Evolutionary conservation across 2,329 filamentous ascomycete species (phyloP).

Genomic region (Ophiocordyceps polyrhachis-furcata): DNA sequence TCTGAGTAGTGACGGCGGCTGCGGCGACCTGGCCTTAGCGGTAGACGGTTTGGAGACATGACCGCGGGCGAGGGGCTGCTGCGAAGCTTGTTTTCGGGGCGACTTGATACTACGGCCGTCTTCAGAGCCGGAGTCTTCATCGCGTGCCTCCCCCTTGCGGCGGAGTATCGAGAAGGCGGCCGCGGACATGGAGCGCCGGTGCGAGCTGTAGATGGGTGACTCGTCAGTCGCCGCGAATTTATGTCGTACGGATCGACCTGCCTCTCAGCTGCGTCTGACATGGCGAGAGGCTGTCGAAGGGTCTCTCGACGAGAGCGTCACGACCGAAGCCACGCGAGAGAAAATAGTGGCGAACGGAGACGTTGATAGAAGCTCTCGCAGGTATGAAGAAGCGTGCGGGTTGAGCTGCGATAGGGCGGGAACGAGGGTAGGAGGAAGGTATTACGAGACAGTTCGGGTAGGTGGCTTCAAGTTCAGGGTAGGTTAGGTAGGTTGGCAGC

Average conservation of each 20-base stretch:
- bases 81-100: constrained; percentile 5
- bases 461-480: background rate
- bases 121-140: constrained; percentile 34
- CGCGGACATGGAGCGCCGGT: constrained; percentile 36
- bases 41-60: constrained; percentile 29
- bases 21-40: constrained; percentile 20
- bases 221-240: background rate
- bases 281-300: background rate
- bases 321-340: background rate
- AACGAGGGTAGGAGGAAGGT: too few relatives aligned
- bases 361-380: background rate
- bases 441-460: too few relatives aligned
- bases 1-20: constrained; percentile 17
- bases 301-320: background rate
- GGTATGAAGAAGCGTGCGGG: background rate
- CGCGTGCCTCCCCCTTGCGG: constrained; percentile 25
- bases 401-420: background rate
- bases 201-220: constrained; percentile 7
- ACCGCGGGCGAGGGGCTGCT: constrained; percentile 18
- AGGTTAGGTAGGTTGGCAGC: background rate
- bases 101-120: constrained; percentile 20
- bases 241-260: background rate
- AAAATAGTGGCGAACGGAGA: background rate
- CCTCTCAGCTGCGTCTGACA: background rate
- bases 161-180: constrained; percentile 34